Evolutionary conservation across 192 early-diverging fungal genomes (phyloP), one percentile per base, ranked within the genome.

Genomic region (Backusella morwellensis): DNA sequence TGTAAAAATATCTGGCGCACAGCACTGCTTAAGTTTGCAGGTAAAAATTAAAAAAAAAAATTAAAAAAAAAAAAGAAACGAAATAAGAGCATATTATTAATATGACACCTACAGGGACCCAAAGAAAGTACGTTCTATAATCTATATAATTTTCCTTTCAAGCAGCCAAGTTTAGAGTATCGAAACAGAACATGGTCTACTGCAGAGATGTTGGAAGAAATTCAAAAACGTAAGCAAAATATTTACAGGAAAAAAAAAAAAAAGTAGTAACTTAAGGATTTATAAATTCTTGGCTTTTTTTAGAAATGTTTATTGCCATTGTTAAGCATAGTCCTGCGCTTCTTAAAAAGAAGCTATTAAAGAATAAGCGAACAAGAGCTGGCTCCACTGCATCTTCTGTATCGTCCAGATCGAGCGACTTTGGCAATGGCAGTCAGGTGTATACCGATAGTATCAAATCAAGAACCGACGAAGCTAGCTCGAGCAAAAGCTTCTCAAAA

Each of bases 11-110:
- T 93, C 93, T 5, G 90, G 88, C 9, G 91, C 89, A 15, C 87
- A 88, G 44, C 88, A 91, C 68, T 95, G 93, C 70, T 83, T 97
- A 21, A 92, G 91, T 75, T 97, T 96, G 76, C 93, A 92, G 78
- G 91, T 92, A 80, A 76, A 73, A 0, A 6, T 21, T 21, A 4
- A 56, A 56, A 56, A 63, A 63, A 80, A 76, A 73, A 0, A 6
- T 21, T 21, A 4, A 23, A 54, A 54, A 23, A 21, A 26, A 26
- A 59, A 59, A 29, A 29, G 0, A 26, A 26, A 26, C 26, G 52
- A 21, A 23, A 56, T 23, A 21, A 5, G 21, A 56, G n/a, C 23
- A 59, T 2, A 23, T 11, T 19, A 11, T n/a, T 35, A 52, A 35
- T 40, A 4, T 8, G 12, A 34, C 15, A 56, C 52, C 59, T 66